Base-by-base conservation (phyloP, 1,284 basidiomycete genomes). In the Chondrostereum purpureum region DNA sequence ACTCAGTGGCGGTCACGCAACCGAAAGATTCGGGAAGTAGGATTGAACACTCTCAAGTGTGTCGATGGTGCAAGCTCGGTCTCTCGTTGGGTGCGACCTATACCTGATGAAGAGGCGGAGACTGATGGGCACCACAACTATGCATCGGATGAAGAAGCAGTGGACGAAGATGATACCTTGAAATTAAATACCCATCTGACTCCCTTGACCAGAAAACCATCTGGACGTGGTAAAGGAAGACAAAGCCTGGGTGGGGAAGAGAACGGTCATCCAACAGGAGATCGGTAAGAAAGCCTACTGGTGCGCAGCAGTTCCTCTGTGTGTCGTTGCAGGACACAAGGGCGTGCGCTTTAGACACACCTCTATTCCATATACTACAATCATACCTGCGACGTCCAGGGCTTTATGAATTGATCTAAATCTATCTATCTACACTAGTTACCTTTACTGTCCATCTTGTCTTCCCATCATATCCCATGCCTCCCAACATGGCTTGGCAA, bases 131-230 rank as follows among this genome's bases (percentile, higher is more conserved):
- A n/a, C n/a, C n/a, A n/a, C n/a, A 63, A 67, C 31, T 54, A 60
- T n/a, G 58, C 65, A 33, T 57, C 59, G 6, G 68, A 70, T 17
- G 63, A 68, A 13, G 64, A 67, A 11, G 60, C 61, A n/a, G 58
- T 56, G 39, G 50, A 51, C 45, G 58, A 59, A 35, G 59, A 66
- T 34, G 48, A 47, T 12, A 50, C 62, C 27, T 53, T 56, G 38
- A 47, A 46, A 27, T 55, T 65, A 36, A 61, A 67, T 47, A 66
- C 67, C 12, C 72, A 73, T 43, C 57, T 72, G 20, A 79, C 80
- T 8, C 78, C 78, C 10, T 66, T 87, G 37, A 86, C 84, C n/a
- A 69, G 77, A 46, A 80, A 77, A 52, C 78, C 78, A 17, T 83
- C 82, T 38, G 64, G 64, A 27, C 70, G 79, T 51, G 72, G 67